Percentiles rank a stretch among this genome's conserved stretches.
These are phyloP conservation scores for Penicillium cosmopolitanum DNA, from an alignment of 495 filamentous ascomycete species.

Conservation along the genomic window DNA sequence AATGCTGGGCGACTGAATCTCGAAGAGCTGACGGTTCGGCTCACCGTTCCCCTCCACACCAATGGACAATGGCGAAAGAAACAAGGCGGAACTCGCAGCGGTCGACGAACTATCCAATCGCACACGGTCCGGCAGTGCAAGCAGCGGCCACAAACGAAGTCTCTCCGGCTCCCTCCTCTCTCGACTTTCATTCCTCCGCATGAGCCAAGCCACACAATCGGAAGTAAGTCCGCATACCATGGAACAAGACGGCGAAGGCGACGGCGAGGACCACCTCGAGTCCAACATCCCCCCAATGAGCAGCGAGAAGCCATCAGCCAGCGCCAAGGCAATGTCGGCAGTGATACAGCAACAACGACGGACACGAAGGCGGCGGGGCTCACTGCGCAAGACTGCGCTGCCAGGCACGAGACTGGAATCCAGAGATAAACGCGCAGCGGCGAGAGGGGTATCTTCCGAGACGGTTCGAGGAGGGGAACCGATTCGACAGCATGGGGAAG, in stretches of 20 bases:
- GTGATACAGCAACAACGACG: constrained; percentile 66
- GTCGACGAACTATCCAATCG: constrained; percentile 37
- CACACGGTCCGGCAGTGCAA: constrained; percentile 43
- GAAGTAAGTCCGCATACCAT: constrained; percentile 44
- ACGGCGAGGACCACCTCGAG: constrained; percentile 36
- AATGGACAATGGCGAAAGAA: constrained; percentile 45
- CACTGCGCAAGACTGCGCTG: constrained; percentile 77
- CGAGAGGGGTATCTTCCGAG: constrained; percentile 29
- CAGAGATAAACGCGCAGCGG: constrained; percentile 49
- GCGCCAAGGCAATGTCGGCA: constrained; percentile 57
- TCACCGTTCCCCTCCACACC: constrained; percentile 19
- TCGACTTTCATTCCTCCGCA: constrained; percentile 60
- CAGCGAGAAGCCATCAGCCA: constrained; percentile 16
- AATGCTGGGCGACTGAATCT: constrained; percentile 28
- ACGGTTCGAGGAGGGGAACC: constrained; percentile 50
- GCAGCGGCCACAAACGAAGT: constrained; percentile 62
- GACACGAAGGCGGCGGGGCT: constrained; percentile 75
- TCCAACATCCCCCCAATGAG: constrained; percentile 26
- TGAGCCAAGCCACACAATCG: constrained; percentile 42
- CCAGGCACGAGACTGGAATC: constrained; percentile 64
- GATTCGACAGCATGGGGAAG: constrained; percentile 16
- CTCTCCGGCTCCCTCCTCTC: constrained; percentile 64
- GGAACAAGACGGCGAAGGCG: constrained; percentile 43
- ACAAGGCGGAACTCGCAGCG: constrained; percentile 31
- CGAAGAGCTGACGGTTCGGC: constrained; percentile 27